A percentile compares a stretch with the other conserved stretches of the same genome.
Conservation (phyloP, 345 rosid genomes). For the Dipteronia dyeriana region DNA sequence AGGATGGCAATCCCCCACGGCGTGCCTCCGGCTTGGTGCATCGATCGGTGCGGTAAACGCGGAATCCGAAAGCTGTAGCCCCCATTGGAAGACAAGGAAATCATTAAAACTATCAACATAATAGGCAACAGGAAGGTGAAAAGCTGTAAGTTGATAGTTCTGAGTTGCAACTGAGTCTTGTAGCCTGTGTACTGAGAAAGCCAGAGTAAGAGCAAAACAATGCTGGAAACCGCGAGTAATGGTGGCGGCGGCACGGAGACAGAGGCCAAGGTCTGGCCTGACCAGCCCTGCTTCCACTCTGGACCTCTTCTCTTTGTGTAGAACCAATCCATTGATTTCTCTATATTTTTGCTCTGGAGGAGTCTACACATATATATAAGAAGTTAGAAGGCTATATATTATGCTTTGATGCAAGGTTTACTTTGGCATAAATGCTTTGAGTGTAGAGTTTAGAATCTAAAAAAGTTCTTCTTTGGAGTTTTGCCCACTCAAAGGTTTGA, state of each 20-base stretch:
- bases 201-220: constrained; percentile 52
- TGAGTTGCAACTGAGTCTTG: constrained; percentile 35
- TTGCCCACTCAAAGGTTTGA: constrained; percentile 24
- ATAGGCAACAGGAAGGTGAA: constrained; percentile 40
- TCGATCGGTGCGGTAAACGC: neutral
- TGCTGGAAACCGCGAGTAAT: constrained; percentile 46
- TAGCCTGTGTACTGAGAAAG: constrained; percentile 31
- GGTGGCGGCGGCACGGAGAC: constrained; percentile 42
- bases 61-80: constrained; percentile 22
- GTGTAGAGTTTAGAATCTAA: constrained; percentile 20
- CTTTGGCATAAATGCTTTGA: constrained; percentile 39
- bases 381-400: neutral
- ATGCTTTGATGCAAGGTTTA: neutral
- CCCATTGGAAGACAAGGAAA: constrained; percentile 27
- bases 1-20: constrained; percentile 52
- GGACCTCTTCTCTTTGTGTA: constrained; percentile 55
- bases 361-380: neutral
- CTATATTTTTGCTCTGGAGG: neutral
- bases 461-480: constrained; percentile 13
- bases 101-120: constrained; percentile 34
- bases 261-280: constrained; percentile 40
- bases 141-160: constrained; percentile 40
- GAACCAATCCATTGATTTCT: constrained; percentile 52
- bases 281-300: constrained; percentile 60
- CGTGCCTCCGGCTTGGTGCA: constrained; percentile 5